phyloP scores from a whole-genome alignment of 305 asterid species.

The Striga hermonthica region DNA sequence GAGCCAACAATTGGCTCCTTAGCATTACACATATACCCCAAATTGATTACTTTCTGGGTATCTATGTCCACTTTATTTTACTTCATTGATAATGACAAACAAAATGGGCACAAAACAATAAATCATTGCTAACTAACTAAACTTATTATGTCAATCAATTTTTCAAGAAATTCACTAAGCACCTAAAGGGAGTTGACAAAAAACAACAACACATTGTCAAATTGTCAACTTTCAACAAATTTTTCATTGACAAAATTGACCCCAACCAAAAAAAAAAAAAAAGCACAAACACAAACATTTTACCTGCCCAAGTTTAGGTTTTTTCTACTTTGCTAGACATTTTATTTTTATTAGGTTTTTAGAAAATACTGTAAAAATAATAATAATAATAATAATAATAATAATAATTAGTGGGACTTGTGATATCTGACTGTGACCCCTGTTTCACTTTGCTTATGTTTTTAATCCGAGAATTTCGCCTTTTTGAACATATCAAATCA shows the following conservation, averaged over 20 bases:
- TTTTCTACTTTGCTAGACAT: background rate
- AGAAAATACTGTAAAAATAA: background rate
- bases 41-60: too few relatives aligned
- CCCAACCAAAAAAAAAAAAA: background rate
- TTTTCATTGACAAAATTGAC: constrained; percentile 8
- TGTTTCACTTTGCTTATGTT: constrained; percentile 27
- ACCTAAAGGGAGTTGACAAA: background rate
- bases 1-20: too few relatives aligned
- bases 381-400: too few relatives aligned
- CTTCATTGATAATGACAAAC: constrained; percentile 40
- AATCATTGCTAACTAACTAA: constrained; percentile 39
- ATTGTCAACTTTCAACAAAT: background rate
- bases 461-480: constrained; percentile 36
- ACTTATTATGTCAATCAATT: too few relatives aligned
- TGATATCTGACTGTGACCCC: constrained; percentile 32
- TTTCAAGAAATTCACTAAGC: too few relatives aligned
- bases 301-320: background rate
- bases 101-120: constrained; percentile 25
- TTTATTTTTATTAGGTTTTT: constrained; percentile 2
- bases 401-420: too few relatives aligned
- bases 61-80: constrained; percentile 47
- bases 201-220: background rate
- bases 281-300: background rate
- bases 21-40: too few relatives aligned
- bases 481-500: constrained; percentile 37